Evolutionary conservation across 805 yeast species (phyloP), one percentile per base, ranked within the genome.

Genomic region (Schwanniomyces yamadae): DNA sequence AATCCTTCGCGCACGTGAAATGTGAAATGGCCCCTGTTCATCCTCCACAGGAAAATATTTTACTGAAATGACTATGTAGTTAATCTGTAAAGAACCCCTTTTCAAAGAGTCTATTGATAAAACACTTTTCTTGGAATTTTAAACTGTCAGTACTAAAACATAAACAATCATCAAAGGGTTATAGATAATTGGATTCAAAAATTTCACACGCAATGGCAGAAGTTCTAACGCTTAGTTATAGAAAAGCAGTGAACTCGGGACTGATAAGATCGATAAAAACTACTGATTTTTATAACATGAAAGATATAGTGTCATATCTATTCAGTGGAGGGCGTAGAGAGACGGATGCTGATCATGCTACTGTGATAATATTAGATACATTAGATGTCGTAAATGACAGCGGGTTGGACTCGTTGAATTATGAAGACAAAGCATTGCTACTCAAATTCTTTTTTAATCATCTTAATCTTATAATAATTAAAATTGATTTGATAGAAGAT

Each of bases 391-490:
- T 36, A 16, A 26, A 16, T 19, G 9, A 12, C 23, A 32, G 28
- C 25, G 40, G 25, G 19, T 49, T 66, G 27, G 64, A 63, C 33
- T 20, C 36, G 17, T 47, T 67, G 22, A 13, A 47, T 12, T 48
- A 39, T 37, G 49, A 45, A n/a, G 66, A 64, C 23, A 54, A 60
- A 39, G 39, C 38, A 39, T 44, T 65, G 21, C 48, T 66, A 14
- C 52, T 67, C 39, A 54, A 55, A 29, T 66, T 58, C 54, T 64
- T 52, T 37, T 67, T 67, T 46, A 48, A 48, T 41, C 72, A 67
- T 48, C 49, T 60, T 41, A 66, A 66, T 49, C 40, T 64, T 24
- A 51, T 64, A 18, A 55, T 61, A 12, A 42, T 59, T 13, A 28
- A 31, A 9, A 32, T 25, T 16, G 31, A 31, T 6, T 13, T 23